These are phyloP conservation scores for Nannizzia gypsea DNA, from an alignment of 2,329 filamentous ascomycete genomes.

Conservation along the genomic window DNA sequence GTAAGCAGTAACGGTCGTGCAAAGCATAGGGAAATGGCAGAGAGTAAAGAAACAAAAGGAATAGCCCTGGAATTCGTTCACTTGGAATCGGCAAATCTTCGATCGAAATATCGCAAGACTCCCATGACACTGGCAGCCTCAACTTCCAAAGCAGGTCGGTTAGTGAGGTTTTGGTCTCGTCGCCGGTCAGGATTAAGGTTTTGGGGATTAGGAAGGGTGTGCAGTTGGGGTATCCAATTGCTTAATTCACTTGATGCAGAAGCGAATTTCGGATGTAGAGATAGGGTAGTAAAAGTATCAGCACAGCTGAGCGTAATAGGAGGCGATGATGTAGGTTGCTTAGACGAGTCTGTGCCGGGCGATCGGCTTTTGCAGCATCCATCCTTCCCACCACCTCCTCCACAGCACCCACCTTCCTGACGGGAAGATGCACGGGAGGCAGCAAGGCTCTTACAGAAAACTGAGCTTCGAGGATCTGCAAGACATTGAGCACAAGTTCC, in stretches of 20 bases:
- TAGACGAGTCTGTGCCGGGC: conserved; percentile 17
- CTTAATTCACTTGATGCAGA: conserved; percentile 60
- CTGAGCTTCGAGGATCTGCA: conserved; percentile 63
- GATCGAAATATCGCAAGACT: conserved; percentile 69
- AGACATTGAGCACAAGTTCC: conserved; percentile 70
- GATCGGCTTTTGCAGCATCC: conserved; percentile 48
- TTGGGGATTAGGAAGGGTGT: conserved; percentile 40
- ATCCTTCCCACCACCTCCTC: conserved; percentile 48
- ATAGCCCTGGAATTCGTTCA: not conserved
- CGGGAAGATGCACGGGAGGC: conserved; percentile 40
- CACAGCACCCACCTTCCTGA: conserved; percentile 34
- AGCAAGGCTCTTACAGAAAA: conserved; percentile 72
- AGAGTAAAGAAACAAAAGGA: not conserved
- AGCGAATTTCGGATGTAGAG: conserved; percentile 64
- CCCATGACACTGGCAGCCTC: conserved; percentile 78
- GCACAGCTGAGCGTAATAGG: conserved; percentile 57
- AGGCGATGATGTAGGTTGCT: conserved; percentile 24
- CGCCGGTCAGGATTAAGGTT: conserved; percentile 21
- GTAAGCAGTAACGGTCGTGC: conserved; percentile 9
- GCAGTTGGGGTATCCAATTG: conserved; percentile 64
- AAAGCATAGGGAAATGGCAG: not conserved
- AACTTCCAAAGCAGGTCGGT: conserved; percentile 56
- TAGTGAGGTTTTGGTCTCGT: conserved; percentile 15
- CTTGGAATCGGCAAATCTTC: conserved; percentile 47
- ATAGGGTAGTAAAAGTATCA: conserved; percentile 66